Percentiles rank a stretch among this genome's conserved stretches.
phyloP scores from a whole-genome alignment of 768 basidiomycete species.

The Cyclocybe cylindracea region DNA sequence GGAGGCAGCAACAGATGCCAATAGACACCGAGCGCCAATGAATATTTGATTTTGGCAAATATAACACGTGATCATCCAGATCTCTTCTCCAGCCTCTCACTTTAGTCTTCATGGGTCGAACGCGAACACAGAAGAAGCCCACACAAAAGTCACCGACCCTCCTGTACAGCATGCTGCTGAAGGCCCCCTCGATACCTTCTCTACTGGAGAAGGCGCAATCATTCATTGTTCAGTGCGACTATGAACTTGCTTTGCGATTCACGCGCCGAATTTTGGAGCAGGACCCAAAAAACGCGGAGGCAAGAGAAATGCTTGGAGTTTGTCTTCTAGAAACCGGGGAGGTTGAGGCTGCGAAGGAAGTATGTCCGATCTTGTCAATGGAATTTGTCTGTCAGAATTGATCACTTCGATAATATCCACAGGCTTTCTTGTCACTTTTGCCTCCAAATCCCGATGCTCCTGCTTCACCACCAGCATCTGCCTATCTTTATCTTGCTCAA shows the following conservation, averaged over 20 bases:
- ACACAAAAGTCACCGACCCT: conserved; percentile 32
- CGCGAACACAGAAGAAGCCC: conserved; percentile 49
- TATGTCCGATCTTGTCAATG: conserved; percentile 19
- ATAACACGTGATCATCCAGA: conserved; percentile 31
- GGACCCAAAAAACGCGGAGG: conserved; percentile 63
- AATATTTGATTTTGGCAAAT: neutral
- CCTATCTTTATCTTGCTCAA: conserved; percentile 89
- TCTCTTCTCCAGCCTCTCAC: conserved; percentile 15
- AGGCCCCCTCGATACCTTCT: conserved; percentile 47
- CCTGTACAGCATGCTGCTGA: conserved; percentile 19
- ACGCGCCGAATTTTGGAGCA: conserved; percentile 65
- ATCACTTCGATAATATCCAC: conserved; percentile 2
- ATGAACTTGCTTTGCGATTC: conserved; percentile 77
- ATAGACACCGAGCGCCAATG: neutral
- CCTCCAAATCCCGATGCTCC: conserved; percentile 65
- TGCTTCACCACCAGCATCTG: conserved; percentile 69
- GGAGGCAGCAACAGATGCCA: neutral
- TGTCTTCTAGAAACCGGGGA: conserved; percentile 80
- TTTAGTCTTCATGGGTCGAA: conserved; percentile 50
- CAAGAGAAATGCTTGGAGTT: conserved; percentile 81
- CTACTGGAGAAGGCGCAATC: conserved; percentile 77
- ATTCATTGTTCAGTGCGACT: conserved; percentile 84
- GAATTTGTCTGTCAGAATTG: neutral
- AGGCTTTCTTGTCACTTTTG: conserved; percentile 66
- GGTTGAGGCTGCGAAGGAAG: conserved; percentile 70